Percentiles rank a stretch among this genome's conserved stretches.
Conservation (phyloP, 495 filamentous ascomycete genomes). For the Apiosordaria backusii region DNA sequence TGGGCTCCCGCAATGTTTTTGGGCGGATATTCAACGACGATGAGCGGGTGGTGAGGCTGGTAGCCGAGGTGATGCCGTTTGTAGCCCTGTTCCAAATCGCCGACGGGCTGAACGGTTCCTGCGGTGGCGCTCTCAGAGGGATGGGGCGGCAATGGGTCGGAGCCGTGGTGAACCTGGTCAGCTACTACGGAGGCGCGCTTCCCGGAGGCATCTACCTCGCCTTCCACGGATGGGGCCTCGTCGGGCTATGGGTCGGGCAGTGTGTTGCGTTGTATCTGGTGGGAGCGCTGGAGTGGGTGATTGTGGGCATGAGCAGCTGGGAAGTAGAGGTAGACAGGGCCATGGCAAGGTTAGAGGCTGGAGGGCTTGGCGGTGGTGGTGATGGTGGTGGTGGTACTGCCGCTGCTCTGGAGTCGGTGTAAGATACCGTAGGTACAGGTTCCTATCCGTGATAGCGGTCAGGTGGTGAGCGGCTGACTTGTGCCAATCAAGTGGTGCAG, state of each 20-base stretch:
- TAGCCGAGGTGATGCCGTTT: slow-evolving; percentile 74
- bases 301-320: slow-evolving; percentile 78
- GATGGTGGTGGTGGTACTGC: neutral
- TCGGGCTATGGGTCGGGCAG: slow-evolving; percentile 83
- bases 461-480: slow-evolving; percentile 14
- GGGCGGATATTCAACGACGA: slow-evolving; percentile 85
- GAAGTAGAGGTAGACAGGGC: slow-evolving; percentile 71
- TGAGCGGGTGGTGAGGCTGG: slow-evolving; percentile 65
- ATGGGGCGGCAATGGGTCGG: slow-evolving; percentile 90
- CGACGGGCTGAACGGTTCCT: slow-evolving; percentile 81
- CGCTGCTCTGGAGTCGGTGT: slow-evolving; percentile 10
- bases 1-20: slow-evolving; percentile 72
- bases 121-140: slow-evolving; percentile 75
- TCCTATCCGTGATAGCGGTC: neutral
- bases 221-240: slow-evolving; percentile 84
- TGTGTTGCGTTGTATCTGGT: slow-evolving; percentile 87
- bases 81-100: slow-evolving; percentile 95
- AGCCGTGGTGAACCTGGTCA: slow-evolving; percentile 82
- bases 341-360: slow-evolving; percentile 69
- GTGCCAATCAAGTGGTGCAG: slow-evolving; percentile 26
- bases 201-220: slow-evolving; percentile 83
- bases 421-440: neutral
- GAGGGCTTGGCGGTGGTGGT: slow-evolving; percentile 22
- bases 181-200: slow-evolving; percentile 82
- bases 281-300: slow-evolving; percentile 72